Evolutionary conservation across 2,329 filamentous ascomycete species (phyloP), one percentile per base, ranked within the genome.

Genomic region (Fusarium buharicum): DNA sequence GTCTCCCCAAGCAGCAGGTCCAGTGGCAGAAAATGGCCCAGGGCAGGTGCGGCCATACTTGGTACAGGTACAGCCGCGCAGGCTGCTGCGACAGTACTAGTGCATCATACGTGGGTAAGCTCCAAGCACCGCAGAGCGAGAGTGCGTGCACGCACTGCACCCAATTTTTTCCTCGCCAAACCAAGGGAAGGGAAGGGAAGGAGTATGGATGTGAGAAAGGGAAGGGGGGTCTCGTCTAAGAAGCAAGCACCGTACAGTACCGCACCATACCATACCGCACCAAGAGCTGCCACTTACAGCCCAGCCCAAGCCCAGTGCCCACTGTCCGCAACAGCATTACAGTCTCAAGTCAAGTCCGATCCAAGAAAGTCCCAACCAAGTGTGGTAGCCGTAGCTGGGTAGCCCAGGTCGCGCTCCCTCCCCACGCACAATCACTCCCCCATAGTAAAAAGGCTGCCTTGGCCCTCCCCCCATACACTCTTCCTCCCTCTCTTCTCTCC

Each of bases 391-490:
- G 27, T 28, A 28, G 27, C 61, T 69, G 60, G 64, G 57, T 58
- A 69, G 65, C 67, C 63, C 69, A 66, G 67, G 66, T 61, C 68
- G 66, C 68, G 66, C 68, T 70, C 68, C 56, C 69, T 70, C 69
- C 74, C 73, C 77, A 73, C 81, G 62, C 63, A 78, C 82, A 86
- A 86, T 85, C 83, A 86, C 81, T 82, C 82, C 76, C 81, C 80
- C 83, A 83, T 83, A 85, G 83, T 86, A 85, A 86, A 86, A 87
- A 86, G 82, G 82, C 80, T 79, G 79, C 79, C 78, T 77, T 77
- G 78, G 78, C 77, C 76, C 74, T 71, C 78, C 78, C 79, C 81
- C 81, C 81, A 81, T 83, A 82, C 81, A 81, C 76, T 79, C 79
- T 79, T 70, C 77, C 78, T 77, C 77, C 74, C 78, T 81, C 80